Conservation (phyloP, 345 rosid species). For the Euphorbia peplus region DNA sequence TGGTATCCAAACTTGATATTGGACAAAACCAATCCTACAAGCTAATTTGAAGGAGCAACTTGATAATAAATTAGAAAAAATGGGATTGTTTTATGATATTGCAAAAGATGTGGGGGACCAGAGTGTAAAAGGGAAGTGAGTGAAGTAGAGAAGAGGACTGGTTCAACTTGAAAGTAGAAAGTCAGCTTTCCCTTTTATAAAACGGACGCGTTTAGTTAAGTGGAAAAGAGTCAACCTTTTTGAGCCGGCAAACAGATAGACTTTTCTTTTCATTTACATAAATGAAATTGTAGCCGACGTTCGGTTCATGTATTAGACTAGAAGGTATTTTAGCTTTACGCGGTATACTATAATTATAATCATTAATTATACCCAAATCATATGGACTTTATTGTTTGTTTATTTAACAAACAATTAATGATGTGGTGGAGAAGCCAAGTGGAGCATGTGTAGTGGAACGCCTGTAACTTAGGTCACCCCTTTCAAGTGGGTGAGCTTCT, state of each 20-base stretch:
- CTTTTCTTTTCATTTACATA: background rate
- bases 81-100: background rate
- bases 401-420: background rate
- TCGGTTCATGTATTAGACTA: conserved; percentile 3
- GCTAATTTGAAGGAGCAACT: no score
- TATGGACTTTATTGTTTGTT: background rate
- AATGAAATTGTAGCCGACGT: background rate
- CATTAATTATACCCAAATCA: conserved; percentile 13
- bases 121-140: background rate
- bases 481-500: conserved; percentile 8
- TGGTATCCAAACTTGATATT: no score
- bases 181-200: background rate
- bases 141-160: conserved; percentile 10
- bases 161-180: conserved; percentile 29
- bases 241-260: conserved; percentile 25
- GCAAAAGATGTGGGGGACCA: background rate
- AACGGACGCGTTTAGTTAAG: conserved; percentile 14
- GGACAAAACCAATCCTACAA: no score
- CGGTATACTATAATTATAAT: no score
- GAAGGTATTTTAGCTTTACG: background rate
- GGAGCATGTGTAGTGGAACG: background rate
- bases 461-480: background rate
- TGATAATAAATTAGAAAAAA: background rate
- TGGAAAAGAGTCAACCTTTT: background rate
- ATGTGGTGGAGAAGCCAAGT: conserved; percentile 12